phyloP scores from a whole-genome alignment of 306 rosid species.

The Malus domestica region DNA sequence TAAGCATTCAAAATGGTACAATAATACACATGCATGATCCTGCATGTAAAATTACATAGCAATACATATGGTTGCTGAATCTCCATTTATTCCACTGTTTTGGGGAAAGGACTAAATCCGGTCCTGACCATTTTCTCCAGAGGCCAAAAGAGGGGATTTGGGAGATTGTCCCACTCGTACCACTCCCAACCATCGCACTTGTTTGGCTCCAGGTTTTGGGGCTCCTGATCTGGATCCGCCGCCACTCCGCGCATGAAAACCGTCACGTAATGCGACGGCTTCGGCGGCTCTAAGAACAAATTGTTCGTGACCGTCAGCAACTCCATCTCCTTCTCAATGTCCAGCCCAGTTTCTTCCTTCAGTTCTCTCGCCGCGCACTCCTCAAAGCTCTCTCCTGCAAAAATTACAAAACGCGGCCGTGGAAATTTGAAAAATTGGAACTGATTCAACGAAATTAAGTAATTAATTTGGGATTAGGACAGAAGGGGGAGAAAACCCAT shows the following conservation, averaged over 20 bases:
- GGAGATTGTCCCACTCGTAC: slow-evolving; percentile 50
- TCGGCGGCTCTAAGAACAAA: slow-evolving; percentile 33
- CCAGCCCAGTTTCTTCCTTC: slow-evolving; percentile 70
- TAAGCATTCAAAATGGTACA: not conserved
- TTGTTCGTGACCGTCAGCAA: slow-evolving; percentile 49
- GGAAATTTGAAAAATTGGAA: not conserved
- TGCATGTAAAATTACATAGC: too few relatives aligned
- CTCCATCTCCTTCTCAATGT: slow-evolving; percentile 20
- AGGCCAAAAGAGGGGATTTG: slow-evolving; percentile 59
- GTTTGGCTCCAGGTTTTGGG: slow-evolving; percentile 44
- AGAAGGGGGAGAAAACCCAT: not conserved
- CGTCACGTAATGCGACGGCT: slow-evolving; percentile 47
- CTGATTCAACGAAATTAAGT: not conserved
- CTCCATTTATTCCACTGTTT: not conserved
- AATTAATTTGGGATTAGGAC: not conserved
- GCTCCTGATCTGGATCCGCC: slow-evolving; percentile 27
- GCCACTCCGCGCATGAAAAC: slow-evolving; percentile 33
- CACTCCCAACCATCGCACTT: slow-evolving; percentile 82
- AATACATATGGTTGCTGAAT: not conserved
- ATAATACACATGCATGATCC: not conserved
- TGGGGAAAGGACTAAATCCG: slow-evolving; percentile 48
- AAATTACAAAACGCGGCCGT: not conserved
- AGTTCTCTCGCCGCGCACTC: slow-evolving; percentile 62
- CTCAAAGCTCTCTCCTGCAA: slow-evolving; percentile 60
- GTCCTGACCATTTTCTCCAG: slow-evolving; percentile 38